Evolutionary conservation across 208 protist genomes (phyloP), one percentile per base, ranked within the genome.

Genomic region (Acanthamoeba sp.): DNA sequence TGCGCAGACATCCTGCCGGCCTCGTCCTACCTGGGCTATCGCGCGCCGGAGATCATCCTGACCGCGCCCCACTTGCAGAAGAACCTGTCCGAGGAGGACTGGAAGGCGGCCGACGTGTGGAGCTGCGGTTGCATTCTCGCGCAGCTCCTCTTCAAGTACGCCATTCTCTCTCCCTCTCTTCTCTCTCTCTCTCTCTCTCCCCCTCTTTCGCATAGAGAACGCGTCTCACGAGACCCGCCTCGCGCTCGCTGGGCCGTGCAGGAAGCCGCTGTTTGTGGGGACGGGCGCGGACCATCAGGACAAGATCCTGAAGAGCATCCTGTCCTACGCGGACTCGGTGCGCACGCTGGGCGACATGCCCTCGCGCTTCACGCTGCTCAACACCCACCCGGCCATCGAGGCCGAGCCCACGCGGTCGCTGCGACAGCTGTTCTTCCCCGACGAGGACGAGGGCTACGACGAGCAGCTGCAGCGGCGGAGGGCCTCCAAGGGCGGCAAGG

Each of bases 31-130:
- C 36, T 90, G 32, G 42, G 84, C n/a, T 90, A 90, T 66, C 84
- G 84, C n/a, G 84, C 84, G 32, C 84, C 84, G 24, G 84, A 90
- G 55, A 38, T 90, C 84, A 90, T 90, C 55, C 84, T 90, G 16
- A 69, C 84, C 34, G 84, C 84, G 18, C 52, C 52, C 27, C 84
- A 90, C 32, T 24, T 90, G n/a, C 84, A 90, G 55, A 84, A 84
- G 29, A 45, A 27, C 38, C 52, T 69, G 55, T 40, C 42, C 6
- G 52, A 59, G 34, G 55, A 90, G 27, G 84, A 90, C 52, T 90
- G 84, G 84, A 90, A 90, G 84, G 84, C 84, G 16, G 84, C 84
- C 42, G 84, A 90, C 52, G 84, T 90, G 14, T 90, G 84, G 84
- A 71, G 52, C 84, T 90, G 84, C 52, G 84, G 84, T 4, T 90